Evolutionary conservation across 306 rosid species (phyloP).

Genomic region (Datisca glomerata): DNA sequence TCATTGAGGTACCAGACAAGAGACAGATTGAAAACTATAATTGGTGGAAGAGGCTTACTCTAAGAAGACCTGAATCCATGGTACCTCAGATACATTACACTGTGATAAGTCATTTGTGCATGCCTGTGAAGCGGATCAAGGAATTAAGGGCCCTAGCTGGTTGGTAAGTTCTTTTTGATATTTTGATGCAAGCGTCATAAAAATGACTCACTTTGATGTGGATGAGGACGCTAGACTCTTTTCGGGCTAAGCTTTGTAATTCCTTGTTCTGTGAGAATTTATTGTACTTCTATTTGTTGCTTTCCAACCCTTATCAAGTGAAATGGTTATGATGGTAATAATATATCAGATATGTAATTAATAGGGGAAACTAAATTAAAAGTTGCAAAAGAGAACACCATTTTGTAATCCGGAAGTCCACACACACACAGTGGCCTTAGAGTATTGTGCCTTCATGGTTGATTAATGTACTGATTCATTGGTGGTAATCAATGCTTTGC

Average conservation of each 20-base stretch:
- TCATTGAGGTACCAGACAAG: conserved; percentile 31
- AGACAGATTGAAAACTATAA: conserved; percentile 30
- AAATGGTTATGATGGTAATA: too few relatives aligned
- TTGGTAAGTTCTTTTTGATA: conserved; percentile 30
- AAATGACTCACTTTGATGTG: background rate
- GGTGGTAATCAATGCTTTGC: conserved; percentile 18
- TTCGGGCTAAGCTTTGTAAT: background rate
- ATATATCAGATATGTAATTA: too few relatives aligned
- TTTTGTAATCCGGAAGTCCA: too few relatives aligned
- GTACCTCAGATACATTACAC: conserved; percentile 24
- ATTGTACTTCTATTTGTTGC: background rate
- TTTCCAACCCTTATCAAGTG: too few relatives aligned
- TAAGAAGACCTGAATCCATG: conserved; percentile 21
- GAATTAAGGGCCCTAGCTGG: conserved; percentile 77
- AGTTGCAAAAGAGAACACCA: too few relatives aligned
- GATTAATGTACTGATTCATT: conserved; percentile 9
- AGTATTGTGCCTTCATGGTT: too few relatives aligned
- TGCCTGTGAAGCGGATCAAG: conserved; percentile 74
- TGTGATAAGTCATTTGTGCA: conserved; percentile 39
- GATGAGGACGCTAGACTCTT: background rate
- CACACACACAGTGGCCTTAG: too few relatives aligned
- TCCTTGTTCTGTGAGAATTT: background rate
- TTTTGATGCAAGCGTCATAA: background rate
- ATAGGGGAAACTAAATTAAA: too few relatives aligned
- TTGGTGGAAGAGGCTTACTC: conserved; percentile 68